Base-by-base conservation (phyloP, 495 filamentous ascomycete species). In the Pyronema omphalodes region DNA sequence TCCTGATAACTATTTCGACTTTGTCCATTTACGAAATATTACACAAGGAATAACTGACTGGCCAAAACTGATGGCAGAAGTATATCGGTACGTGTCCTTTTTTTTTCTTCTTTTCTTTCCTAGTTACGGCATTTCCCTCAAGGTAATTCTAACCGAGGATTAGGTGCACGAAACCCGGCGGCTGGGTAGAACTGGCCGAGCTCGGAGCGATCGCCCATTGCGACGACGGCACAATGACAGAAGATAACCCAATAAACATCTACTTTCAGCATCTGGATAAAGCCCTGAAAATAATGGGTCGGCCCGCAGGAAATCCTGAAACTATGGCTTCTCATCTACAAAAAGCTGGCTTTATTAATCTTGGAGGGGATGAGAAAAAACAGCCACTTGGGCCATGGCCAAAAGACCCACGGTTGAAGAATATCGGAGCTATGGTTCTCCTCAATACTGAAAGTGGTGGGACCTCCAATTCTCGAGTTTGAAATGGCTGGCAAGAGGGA, bases 11-110 rank as follows among this genome's bases (percentile, higher is more conserved):
- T 58, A 58, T 37, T 78, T 77, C 56, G 77, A 79, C 64, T 73
- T 71, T 53, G 68, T 80, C 45, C 75, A 81, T 60, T 58, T 71
- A 7, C 74, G 77, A 5, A 74, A 70, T 55, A 59, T 81, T 15
- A 34, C 29, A 7, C 29, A 35, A 36, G 29, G 29, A 35, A 50
- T 36, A 1, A 35, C 9, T 3, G 29, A 50, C 11, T 36, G 47
- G 47, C 47, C 18, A 7, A 12, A 35, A 3, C 47, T 36, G 5
- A 12, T 50, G 47, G 9, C 47, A 12, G 29, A 50, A 34, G 11
- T 12, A 34, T 36, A 35, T 34, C 29, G 47, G 29, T 35, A 50
- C 9, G 12, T 36, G 23, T 19, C 11, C 23, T 29, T 29, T 29
- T 2, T 29, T 29, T 29, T 29, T 29, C 5, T 29, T 29, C 1